Evolutionary conservation across 2,329 filamentous ascomycete genomes (phyloP).

Genomic region (Cercospora canescens): DNA sequence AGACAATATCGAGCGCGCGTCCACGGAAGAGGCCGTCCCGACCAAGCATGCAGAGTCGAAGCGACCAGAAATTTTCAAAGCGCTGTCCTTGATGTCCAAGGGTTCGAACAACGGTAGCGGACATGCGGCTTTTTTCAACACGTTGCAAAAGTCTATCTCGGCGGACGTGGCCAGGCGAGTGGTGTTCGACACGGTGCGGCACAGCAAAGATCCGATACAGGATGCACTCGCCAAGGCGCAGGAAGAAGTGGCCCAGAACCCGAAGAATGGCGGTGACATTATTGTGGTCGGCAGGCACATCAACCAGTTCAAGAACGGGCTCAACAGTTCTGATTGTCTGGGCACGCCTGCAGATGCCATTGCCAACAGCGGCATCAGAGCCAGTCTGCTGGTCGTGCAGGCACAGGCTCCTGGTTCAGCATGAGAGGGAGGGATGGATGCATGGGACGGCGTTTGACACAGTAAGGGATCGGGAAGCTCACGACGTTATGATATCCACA

Average conservation of each 20-base stretch:
- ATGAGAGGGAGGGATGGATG: constrained; percentile 7
- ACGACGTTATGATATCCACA: not conserved
- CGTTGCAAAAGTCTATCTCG: constrained; percentile 58
- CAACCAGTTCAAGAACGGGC: constrained; percentile 40
- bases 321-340: constrained; percentile 47
- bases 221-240: constrained; percentile 57
- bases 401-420: constrained; percentile 43
- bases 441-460: not conserved
- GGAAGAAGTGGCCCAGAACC: constrained; percentile 59
- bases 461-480: not conserved
- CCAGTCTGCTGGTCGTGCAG: constrained; percentile 71
- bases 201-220: constrained; percentile 40
- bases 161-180: constrained; percentile 54
- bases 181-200: constrained; percentile 55
- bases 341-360: constrained; percentile 62
- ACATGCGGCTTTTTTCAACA: constrained; percentile 58
- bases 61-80: constrained; percentile 12
- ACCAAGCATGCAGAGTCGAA: constrained; percentile 18
- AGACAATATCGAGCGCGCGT: constrained; percentile 9
- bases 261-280: constrained; percentile 69
- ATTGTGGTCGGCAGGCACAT: constrained; percentile 63
- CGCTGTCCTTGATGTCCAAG: constrained; percentile 2
- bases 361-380: constrained; percentile 59
- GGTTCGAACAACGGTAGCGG: constrained; percentile 23
- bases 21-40: constrained; percentile 17